Base-by-base conservation (phyloP, 176 grass and related monocot species). In the Zizania latifolia region DNA sequence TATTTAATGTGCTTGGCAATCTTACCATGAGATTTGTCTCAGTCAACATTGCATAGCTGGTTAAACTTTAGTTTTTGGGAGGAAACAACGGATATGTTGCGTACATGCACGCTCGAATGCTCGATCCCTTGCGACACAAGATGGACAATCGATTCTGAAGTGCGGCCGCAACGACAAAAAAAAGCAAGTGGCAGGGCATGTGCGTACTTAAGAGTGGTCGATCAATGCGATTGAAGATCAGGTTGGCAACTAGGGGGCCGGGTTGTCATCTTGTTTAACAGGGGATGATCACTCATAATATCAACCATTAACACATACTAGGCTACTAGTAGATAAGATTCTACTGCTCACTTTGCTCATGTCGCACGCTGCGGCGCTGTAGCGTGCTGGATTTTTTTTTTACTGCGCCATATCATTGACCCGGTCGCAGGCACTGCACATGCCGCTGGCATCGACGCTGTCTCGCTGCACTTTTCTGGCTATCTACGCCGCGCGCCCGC, bases 51-150 rank as follows among this genome's bases (percentile, higher is more conserved):
- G 23, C 21, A 55, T 30, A 19, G 5, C 33, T 40, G n/a, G n/a
- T n/a, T n/a, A n/a, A n/a, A n/a, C 7, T 50, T 50, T n/a, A 50
- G 19, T 46, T 76, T 15, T 29, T 13, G 12, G 44, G 3, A 27
- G 2, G 61, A 1, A 33, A 34, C 27, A 33, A 21, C 15, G 37
- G 17, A 15, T 22, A 72, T 14, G 28, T 6, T 19, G 22, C 5
- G 17, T 19, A 9, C 11, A n/a, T 21, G 48, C 19, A n/a, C n/a
- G n/a, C n/a, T n/a, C n/a, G n/a, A n/a, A 22, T 22, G n/a, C n/a
- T n/a, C n/a, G 7, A 53, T 75, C 75, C 16, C 16, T 81, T 76
- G 12, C 4, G 21, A 71, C 57, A 45, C 31, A 62, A 40, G 77
- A 30, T 22, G n/a, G 22, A 71, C 68, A 53, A 29, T 36, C 43